These are phyloP conservation scores for Chytridium lagenaria DNA, from an alignment of 371 early-diverging fungal genomes.

Conservation along the genomic window DNA sequence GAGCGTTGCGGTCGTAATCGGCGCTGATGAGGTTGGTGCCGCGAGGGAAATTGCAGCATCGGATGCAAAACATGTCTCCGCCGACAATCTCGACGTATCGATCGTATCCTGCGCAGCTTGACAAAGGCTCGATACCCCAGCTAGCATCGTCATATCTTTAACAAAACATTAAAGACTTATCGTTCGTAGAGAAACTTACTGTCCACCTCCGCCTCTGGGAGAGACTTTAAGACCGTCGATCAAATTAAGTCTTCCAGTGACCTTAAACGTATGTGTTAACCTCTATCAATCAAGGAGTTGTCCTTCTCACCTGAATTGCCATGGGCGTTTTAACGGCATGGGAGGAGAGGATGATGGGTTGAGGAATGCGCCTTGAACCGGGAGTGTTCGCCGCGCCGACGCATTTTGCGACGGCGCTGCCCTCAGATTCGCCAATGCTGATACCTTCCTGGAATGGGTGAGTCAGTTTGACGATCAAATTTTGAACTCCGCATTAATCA, in stretches of 20 bases:
- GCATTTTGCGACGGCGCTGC: constrained; percentile 16
- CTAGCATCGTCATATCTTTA: constrained; percentile 17
- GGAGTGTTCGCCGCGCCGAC: neutral
- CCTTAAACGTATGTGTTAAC: neutral
- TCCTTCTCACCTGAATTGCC: neutral
- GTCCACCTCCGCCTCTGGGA: constrained; percentile 7
- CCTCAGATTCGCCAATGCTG: constrained; percentile 16
- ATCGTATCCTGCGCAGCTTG: neutral
- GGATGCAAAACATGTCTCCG: constrained; percentile 14
- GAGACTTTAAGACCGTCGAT: neutral
- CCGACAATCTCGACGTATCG: constrained; percentile 23
- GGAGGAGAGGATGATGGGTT: neutral
- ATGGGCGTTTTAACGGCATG: constrained; percentile 13
- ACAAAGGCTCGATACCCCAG: constrained; percentile 20
- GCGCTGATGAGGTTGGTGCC: neutral
- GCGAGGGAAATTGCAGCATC: constrained; percentile 5
- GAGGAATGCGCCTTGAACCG: neutral
- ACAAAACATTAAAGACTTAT: neutral
- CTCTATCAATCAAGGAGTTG: too few relatives aligned
- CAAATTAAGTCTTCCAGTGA: constrained; percentile 10
- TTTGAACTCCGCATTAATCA: neutral
- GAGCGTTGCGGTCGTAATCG: constrained; percentile 12
- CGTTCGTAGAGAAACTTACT: neutral
- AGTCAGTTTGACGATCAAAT: too few relatives aligned
- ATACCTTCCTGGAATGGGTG: neutral